Base-by-base conservation (phyloP, 208 protist species). In the Pavlovales sp. region DNA sequence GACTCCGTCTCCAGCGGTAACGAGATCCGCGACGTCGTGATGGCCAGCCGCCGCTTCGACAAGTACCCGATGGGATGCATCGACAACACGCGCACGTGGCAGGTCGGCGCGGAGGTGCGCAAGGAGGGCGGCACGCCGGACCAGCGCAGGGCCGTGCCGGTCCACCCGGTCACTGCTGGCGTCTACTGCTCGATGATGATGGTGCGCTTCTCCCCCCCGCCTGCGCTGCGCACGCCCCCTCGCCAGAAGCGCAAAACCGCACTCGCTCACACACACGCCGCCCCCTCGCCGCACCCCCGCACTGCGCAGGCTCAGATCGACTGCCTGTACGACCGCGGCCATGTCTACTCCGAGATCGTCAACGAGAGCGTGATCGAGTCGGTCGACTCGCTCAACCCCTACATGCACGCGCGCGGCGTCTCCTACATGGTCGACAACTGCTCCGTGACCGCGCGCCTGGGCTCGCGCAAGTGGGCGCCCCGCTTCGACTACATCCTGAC, bases 381-480 rank as follows among this genome's bases (percentile, higher is more conserved):
- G 0, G 88, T 90, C 39, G 88, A 90, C 88, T 90, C 88, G 42
- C 88, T 90, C 79, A 85, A 82, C 88, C 88, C 88, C n/a, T 90
- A 90, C 88, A 90, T 90, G 88, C 88, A 90, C 80, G 88, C 88
- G 80, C 82, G 66, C 57, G 88, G 88, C 82, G 88, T 90, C 39
- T 80, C 88, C 14, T 90, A 85, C 88, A 90, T 90, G 88, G 88
- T 90, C 10, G 88, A 90, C 88, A 90, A 90, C 88, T 90, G 88
- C 88, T 90, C 88, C 22, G 34, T 42, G 36, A 90, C 88, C 10
- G 88, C 88, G 14, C 88, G 88, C 80, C 88, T 90, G 66, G 88
- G 88, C 79, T 90, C 88, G 40, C 88, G 88, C 80, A 90, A 90
- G 79, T 90, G 88, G 88, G 88, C 88, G 42, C 88, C 88, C 47